Percentiles rank a stretch among this genome's conserved stretches.
phyloP scores from a whole-genome alignment of 1,139 yeast species.

The Taphrina wiesneri region DNA sequence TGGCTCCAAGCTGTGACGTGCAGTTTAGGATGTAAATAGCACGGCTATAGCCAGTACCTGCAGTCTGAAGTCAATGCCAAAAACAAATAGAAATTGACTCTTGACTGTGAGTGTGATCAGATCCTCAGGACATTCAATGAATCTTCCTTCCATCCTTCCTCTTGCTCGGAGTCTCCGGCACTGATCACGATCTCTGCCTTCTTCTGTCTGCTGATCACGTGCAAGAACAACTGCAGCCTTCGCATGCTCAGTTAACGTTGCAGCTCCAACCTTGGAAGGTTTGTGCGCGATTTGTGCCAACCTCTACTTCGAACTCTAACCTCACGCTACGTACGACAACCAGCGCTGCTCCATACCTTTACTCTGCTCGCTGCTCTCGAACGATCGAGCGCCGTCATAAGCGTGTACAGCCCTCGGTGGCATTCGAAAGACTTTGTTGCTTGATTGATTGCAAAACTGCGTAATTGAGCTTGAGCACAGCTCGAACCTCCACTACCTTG shows the following conservation, averaged over 20 bases:
- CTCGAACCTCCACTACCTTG: neutral
- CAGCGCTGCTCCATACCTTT: neutral
- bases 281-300: neutral
- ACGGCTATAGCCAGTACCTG: too few relatives aligned
- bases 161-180: neutral
- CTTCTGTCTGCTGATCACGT: neutral
- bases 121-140: too few relatives aligned
- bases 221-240: neutral
- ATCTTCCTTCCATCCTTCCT: too few relatives aligned
- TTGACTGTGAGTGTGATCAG: too few relatives aligned
- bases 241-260: too few relatives aligned
- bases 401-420: too few relatives aligned
- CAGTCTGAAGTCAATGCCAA: neutral
- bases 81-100: too few relatives aligned
- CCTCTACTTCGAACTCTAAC: neutral
- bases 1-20: neutral
- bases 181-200: neutral
- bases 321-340: neutral
- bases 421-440: neutral
- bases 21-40: too few relatives aligned
- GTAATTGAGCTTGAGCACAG: neutral
- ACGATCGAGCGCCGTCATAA: too few relatives aligned
- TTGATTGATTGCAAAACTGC: neutral
- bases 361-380: too few relatives aligned
- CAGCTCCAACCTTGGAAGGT: too few relatives aligned